Conservation (phyloP, 2,329 filamentous ascomycete species). For the Teratosphaeria gauchensis region DNA sequence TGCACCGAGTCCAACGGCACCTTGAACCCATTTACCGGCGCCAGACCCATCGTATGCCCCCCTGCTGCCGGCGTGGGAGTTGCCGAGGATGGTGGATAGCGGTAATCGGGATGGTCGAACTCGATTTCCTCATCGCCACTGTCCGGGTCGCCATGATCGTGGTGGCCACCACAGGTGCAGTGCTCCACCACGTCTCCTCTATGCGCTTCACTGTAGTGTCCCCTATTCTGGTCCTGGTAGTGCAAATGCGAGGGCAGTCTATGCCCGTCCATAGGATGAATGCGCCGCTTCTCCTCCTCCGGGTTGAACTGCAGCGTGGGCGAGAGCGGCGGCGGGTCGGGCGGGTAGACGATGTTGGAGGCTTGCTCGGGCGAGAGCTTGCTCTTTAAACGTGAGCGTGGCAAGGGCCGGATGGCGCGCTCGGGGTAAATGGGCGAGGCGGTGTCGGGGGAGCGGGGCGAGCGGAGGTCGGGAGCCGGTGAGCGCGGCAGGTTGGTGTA, state of each 20-base stretch:
- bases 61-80: slow-evolving; percentile 1
- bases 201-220: background rate
- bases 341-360: slow-evolving; percentile 72
- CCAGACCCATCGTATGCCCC: background rate
- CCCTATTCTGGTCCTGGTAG: background rate
- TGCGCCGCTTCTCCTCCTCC: slow-evolving; percentile 11
- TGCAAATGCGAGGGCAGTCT: background rate
- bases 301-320: slow-evolving; percentile 28
- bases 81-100: slow-evolving; percentile 30
- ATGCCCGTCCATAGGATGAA: background rate
- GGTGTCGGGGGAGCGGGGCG: slow-evolving; percentile 47
- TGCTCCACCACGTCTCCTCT: slow-evolving; percentile 32
- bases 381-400: slow-evolving; percentile 79
- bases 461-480: background rate
- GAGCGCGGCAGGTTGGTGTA: background rate
- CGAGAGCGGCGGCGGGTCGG: slow-evolving; percentile 58
- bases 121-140: slow-evolving; percentile 51
- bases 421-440: slow-evolving; percentile 75
- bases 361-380: slow-evolving; percentile 77
- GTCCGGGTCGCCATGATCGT: slow-evolving; percentile 33
- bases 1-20: slow-evolving; percentile 23
- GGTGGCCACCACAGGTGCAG: slow-evolving; percentile 36
- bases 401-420: slow-evolving; percentile 84
- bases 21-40: slow-evolving; percentile 2
- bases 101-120: slow-evolving; percentile 32